phyloP scores from a whole-genome alignment of 2,329 filamentous ascomycete species.

The Cercospora janseana region DNA sequence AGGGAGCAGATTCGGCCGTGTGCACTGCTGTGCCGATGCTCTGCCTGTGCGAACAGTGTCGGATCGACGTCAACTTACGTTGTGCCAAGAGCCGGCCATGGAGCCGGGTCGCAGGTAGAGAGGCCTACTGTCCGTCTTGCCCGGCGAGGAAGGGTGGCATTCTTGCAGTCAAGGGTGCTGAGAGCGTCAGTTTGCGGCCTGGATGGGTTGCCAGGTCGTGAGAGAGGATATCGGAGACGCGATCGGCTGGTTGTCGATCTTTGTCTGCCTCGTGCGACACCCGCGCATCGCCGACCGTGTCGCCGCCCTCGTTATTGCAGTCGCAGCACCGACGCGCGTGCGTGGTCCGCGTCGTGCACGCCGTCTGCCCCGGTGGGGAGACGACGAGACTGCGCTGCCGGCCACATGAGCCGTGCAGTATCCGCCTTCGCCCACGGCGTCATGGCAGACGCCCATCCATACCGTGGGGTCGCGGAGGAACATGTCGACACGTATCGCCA shows the following conservation, averaged over 20 bases:
- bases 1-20: not conserved
- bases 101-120: constrained; percentile 6
- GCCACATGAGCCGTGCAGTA: constrained; percentile 5
- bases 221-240: too few species aligned
- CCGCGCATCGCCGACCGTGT: too few species aligned
- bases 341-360: not conserved
- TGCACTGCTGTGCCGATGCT: not conserved
- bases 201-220: too few species aligned
- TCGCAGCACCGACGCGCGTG: not conserved
- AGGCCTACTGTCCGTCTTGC: constrained; percentile 1
- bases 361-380: not conserved
- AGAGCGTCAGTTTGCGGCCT: too few species aligned
- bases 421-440: not conserved
- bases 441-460: not conserved
- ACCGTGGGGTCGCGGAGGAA: not conserved
- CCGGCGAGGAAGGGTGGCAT: not conserved
- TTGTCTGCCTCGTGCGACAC: too few species aligned
- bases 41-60: constrained; percentile 1
- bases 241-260: too few species aligned
- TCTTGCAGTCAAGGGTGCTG: not conserved
- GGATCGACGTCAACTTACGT: not conserved
- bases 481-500: not conserved
- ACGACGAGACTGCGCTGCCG: not conserved
- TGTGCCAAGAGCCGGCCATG: constrained; percentile 2
- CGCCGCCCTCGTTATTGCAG: too few species aligned